These are phyloP conservation scores for Hydnomerulius pinastri DNA, from an alignment of 768 basidiomycete genomes.

Conservation along the genomic window DNA sequence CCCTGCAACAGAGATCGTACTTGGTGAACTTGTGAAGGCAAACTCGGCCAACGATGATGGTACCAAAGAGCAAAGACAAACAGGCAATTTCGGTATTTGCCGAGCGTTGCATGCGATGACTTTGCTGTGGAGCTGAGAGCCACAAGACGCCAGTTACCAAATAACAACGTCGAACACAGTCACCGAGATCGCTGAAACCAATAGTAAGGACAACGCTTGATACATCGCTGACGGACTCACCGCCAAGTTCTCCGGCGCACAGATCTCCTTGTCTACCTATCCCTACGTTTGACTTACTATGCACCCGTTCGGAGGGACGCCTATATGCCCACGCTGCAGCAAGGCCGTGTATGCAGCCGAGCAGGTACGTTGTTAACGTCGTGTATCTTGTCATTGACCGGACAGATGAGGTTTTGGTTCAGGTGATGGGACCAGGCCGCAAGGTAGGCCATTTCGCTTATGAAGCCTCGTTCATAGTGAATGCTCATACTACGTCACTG, in stretches of 20 bases:
- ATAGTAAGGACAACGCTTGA: constrained; percentile 12
- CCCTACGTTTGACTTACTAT: constrained; percentile 38
- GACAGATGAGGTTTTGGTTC: constrained; percentile 14
- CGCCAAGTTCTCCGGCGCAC: neutral
- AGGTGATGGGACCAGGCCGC: constrained; percentile 87
- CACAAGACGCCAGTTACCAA: too few relatives aligned
- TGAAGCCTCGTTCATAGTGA: constrained; percentile 1
- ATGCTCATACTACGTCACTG: constrained; percentile 4
- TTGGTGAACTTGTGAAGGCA: too few relatives aligned
- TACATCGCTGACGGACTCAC: constrained; percentile 4
- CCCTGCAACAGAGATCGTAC: too few relatives aligned
- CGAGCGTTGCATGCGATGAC: too few relatives aligned
- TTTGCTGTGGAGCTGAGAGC: too few relatives aligned
- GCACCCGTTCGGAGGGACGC: constrained; percentile 73
- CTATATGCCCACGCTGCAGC: constrained; percentile 71
- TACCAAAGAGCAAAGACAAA: too few relatives aligned
- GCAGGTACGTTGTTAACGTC: constrained; percentile 51
- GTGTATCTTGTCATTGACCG: neutral
- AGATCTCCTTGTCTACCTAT: constrained; percentile 1
- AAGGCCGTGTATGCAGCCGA: constrained; percentile 88
- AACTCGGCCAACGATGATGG: too few relatives aligned
- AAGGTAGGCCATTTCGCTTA: constrained; percentile 54
- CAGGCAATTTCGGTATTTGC: too few relatives aligned
- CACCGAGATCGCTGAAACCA: constrained; percentile 1
- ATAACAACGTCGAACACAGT: too few relatives aligned